Evolutionary conservation across 768 basidiomycete species (phyloP), one percentile per base, ranked within the genome.

Genomic region (Heimioporus sp.): DNA sequence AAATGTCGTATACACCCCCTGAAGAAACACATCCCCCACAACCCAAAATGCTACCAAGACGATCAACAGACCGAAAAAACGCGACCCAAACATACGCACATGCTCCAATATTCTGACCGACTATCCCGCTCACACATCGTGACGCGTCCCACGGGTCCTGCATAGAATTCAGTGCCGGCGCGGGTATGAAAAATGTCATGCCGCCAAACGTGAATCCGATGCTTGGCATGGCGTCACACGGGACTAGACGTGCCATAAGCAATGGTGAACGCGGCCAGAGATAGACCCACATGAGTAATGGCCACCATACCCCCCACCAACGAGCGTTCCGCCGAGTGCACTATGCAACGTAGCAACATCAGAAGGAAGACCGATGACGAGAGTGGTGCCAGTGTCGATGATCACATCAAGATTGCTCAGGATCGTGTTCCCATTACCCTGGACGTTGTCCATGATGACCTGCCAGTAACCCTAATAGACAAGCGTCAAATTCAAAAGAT

Each of bases 1-100:
- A 54, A 77, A 77, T 2, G 58, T 53, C 11, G 74, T 72, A 50
- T 76, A 80, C 20, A 74, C 73, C 30, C 68, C 69, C 49, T 60
- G 65, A 43, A 78, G 59, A 72, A 79, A 76, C 21, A 71, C 65
- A 19, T 69, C 68, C 3, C 71, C 70, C 8, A 72, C 38, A 35
- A 70, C 53, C 70, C 70, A 73, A 41, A 68, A 63, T 2, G 51
- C 53, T 28, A 28, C n/a, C n/a, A n/a, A n/a, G n/a, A n/a, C n/a
- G n/a, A n/a, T n/a, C n/a, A n/a, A n/a, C n/a, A n/a, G n/a, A n/a
- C n/a, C n/a, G n/a, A n/a, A n/a, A n/a, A n/a, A n/a, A n/a, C n/a
- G n/a, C n/a, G n/a, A n/a, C n/a, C n/a, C n/a, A n/a, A n/a, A n/a
- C n/a, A n/a, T n/a, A 58, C 59, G 36, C 34, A 61, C 59, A 48